These are phyloP conservation scores for Heimioporus sp. DNA, from an alignment of 768 basidiomycete species.

Conservation along the genomic window DNA sequence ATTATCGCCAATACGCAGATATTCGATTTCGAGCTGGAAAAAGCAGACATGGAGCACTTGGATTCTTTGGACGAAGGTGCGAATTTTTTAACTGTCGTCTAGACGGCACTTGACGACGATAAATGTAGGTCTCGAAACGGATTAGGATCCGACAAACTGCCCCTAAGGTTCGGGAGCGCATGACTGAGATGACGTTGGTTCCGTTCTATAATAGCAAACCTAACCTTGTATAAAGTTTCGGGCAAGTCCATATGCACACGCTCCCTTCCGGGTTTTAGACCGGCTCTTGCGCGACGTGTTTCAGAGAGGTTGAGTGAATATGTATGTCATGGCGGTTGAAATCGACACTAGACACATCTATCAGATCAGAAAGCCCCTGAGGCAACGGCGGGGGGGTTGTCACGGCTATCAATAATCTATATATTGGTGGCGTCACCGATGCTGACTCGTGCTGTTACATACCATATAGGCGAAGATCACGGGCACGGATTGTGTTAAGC, in stretches of 20 bases:
- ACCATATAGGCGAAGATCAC: slow-evolving; percentile 22
- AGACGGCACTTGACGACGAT: slow-evolving; percentile 1
- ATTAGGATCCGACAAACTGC: slow-evolving; percentile 8
- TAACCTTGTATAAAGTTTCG: slow-evolving; percentile 15
- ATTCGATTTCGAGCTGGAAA: slow-evolving; percentile 58
- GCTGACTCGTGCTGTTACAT: neutral
- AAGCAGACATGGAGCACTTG: slow-evolving; percentile 47
- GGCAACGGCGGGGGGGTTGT: neutral
- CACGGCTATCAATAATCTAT: neutral
- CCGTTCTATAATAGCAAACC: slow-evolving; percentile 7
- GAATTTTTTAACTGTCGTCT: neutral
- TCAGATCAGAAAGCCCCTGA: neutral
- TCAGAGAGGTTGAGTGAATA: neutral
- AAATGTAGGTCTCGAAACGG: slow-evolving; percentile 1
- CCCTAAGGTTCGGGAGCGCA: slow-evolving; percentile 6
- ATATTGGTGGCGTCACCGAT: slow-evolving; percentile 7
- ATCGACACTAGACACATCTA: neutral
- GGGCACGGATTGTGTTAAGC: slow-evolving; percentile 12
- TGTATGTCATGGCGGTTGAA: no score
- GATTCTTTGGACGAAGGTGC: slow-evolving; percentile 55
- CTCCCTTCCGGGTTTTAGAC: neutral
- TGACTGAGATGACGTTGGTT: slow-evolving; percentile 6
- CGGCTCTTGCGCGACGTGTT: neutral
- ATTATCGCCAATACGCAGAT: slow-evolving; percentile 60
- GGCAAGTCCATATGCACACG: neutral